These are phyloP conservation scores for Boletus hoseneyae DNA, from an alignment of 1,284 basidiomycete genomes.

Conservation along the genomic window DNA sequence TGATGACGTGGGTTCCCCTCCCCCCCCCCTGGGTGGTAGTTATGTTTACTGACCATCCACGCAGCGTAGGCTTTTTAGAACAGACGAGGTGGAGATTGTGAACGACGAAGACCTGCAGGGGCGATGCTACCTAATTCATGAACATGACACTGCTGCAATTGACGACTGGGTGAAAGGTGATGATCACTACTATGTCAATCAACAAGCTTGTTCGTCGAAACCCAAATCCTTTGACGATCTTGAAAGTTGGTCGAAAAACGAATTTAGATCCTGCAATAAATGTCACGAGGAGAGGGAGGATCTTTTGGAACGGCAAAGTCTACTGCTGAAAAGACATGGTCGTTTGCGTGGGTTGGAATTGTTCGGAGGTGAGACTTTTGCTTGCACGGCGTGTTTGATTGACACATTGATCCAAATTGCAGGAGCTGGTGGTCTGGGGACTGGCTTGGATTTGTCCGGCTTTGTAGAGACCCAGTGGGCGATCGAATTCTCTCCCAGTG, in stretches of 20 bases:
- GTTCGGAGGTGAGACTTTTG: slow-evolving; percentile 51
- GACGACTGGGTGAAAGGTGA: slow-evolving; percentile 47
- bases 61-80: slow-evolving; percentile 47
- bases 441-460: slow-evolving; percentile 56
- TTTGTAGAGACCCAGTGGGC: slow-evolving; percentile 64
- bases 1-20: slow-evolving; percentile 34
- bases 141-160: slow-evolving; percentile 27
- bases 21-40: not conserved
- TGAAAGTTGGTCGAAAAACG: slow-evolving; percentile 24
- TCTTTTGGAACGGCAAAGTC: slow-evolving; percentile 28
- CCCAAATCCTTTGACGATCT: slow-evolving; percentile 28
- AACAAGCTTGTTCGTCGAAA: slow-evolving; percentile 22
- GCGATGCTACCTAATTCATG: slow-evolving; percentile 42
- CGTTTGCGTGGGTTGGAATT: slow-evolving; percentile 58
- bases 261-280: slow-evolving; percentile 34
- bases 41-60: slow-evolving; percentile 7
- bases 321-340: slow-evolving; percentile 35
- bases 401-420: slow-evolving; percentile 7
- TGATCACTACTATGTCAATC: slow-evolving; percentile 55
- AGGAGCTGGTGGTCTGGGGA: slow-evolving; percentile 71
- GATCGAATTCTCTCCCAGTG: slow-evolving; percentile 59
- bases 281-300: slow-evolving; percentile 38
- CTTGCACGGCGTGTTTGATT: slow-evolving; percentile 1
- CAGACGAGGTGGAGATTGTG: slow-evolving; percentile 28
- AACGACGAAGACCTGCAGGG: slow-evolving; percentile 44